Evolutionary conservation across 73 alveolate species (phyloP).

Genomic region (Symbiodinium natans): DNA sequence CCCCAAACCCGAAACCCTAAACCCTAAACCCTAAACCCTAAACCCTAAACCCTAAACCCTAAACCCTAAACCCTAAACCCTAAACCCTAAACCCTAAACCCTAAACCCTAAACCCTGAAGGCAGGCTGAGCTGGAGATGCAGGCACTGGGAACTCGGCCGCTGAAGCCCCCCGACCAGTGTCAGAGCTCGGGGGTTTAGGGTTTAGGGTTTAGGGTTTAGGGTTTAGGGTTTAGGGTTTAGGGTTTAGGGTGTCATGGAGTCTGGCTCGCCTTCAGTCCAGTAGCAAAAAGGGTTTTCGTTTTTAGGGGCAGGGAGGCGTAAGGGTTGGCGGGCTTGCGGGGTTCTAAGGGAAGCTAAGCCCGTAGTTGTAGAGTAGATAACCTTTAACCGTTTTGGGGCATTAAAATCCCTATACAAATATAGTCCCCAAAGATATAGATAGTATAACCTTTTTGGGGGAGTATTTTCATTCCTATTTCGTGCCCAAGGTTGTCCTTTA

Average conservation of each 20-base stretch:
- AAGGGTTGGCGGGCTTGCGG: no score
- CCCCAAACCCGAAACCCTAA: background rate
- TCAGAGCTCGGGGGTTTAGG: background rate
- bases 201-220: background rate
- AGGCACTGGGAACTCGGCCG: constrained; percentile 26
- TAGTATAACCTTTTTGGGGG: no score
- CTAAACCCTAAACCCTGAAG: background rate
- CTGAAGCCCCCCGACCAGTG: constrained; percentile 31
- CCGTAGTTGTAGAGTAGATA: no score
- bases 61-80: background rate
- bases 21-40: background rate
- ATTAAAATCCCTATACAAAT: no score
- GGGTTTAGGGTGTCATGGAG: background rate
- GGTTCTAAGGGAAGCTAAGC: no score
- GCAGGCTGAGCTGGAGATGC: constrained; percentile 73
- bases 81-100: background rate
- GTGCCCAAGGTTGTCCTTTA: no score
- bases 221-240: background rate
- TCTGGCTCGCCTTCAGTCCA: no score
- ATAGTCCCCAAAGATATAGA: no score
- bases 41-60: background rate
- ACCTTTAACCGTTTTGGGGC: no score
- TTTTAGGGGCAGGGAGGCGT: no score
- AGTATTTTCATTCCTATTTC: no score
- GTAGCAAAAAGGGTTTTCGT: no score